Evolutionary conservation across 1,284 basidiomycete genomes (phyloP), one percentile per base, ranked within the genome.

Genomic region (Bondarzewia mesenterica): DNA sequence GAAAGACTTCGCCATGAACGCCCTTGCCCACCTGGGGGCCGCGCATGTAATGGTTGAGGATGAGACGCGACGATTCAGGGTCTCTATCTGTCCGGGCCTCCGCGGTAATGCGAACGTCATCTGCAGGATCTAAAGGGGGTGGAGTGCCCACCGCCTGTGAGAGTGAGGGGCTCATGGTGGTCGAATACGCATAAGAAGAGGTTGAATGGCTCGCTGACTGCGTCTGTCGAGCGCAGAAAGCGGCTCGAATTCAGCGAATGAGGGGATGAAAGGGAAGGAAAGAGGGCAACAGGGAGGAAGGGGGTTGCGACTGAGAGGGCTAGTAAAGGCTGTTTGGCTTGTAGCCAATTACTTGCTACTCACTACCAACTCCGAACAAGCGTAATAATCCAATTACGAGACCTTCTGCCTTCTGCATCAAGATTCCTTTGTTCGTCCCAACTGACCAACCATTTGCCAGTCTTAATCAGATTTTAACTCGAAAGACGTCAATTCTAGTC

Each of bases 1-100:
- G 70, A 60, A 78, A 83, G 49, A 93, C 89, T 58, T 83, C 78
- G 37, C 89, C 89, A 62, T 93, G 89, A 60, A 89, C 87, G 4
- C 89, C 89, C 50, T 75, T 77, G 10, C 89, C 89, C 20, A 93
- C 80, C 59, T 75, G 76, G 47, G 75, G 69, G 49, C 74, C 71
- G 51, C 89, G 80, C 55, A 80, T 68, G 63, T 92, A 92, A 62
- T 90, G 85, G 67, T 93, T 93, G 59, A 92, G 26, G 18, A 56
- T 51, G 51, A 47, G 39, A 81, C 46, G 72, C 54, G 66, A 47
- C 57, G 54, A 67, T 61, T 57, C 46, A 37, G 40, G 50, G 47
- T 50, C 51, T 66, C 46, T 59, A 58, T 64, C 63, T 50, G 69
- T 62, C 46, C 67, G 59, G 20, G 78, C 64, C 45, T 72, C 70